phyloP scores from a whole-genome alignment of 2,329 filamentous ascomycete genomes.

The Ophiostoma himal-ulmi region DNA sequence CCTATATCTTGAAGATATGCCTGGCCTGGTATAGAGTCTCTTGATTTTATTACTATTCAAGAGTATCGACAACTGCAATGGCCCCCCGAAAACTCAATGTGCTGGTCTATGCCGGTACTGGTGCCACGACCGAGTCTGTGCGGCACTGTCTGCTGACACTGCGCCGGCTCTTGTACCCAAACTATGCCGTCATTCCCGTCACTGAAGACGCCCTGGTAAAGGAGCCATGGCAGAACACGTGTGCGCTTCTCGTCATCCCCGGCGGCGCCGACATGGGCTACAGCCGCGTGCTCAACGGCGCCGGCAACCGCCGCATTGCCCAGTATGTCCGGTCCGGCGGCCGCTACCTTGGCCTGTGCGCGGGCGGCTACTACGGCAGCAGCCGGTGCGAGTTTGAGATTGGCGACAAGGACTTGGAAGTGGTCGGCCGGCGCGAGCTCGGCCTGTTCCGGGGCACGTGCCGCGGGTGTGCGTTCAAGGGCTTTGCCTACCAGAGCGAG shows the following conservation, averaged over 20 bases:
- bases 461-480: conserved; percentile 77
- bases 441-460: conserved; percentile 83
- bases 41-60: too few relatives aligned
- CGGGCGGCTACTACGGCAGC: conserved; percentile 86
- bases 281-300: conserved; percentile 78
- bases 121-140: conserved; percentile 81
- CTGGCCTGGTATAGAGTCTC: not conserved
- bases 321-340: conserved; percentile 84
- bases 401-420: conserved; percentile 72
- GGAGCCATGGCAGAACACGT: conserved; percentile 84
- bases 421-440: conserved; percentile 78
- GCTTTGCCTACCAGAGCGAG: conserved; percentile 88
- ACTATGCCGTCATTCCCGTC: conserved; percentile 88
- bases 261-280: conserved; percentile 93
- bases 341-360: conserved; percentile 84
- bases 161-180: conserved; percentile 75
- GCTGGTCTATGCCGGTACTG: conserved; percentile 80
- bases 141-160: conserved; percentile 84
- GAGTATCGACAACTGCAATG: conserved; percentile 41
- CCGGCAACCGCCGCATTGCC: conserved; percentile 75
- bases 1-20: not conserved
- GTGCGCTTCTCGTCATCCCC: conserved; percentile 83
- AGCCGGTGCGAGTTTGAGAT: conserved; percentile 85
- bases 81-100: conserved; percentile 73
- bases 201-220: conserved; percentile 72